Evolutionary conservation across 176 grass and related monocot species (phyloP).

Genomic region (Saccharum spontaneum): DNA sequence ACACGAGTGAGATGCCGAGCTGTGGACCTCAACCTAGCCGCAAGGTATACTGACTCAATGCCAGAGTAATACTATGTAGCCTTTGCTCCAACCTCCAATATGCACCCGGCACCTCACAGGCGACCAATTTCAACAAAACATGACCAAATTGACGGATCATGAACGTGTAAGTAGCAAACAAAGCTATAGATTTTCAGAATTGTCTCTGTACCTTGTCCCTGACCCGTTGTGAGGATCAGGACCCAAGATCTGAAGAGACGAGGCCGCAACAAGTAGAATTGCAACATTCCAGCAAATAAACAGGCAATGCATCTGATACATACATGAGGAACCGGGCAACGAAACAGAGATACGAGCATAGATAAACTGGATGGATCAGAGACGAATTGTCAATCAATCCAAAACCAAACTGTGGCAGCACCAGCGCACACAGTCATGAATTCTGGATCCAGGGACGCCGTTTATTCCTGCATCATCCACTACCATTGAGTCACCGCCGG

Average conservation of each 20-base stretch:
- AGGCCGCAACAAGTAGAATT: background rate
- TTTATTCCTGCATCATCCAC: slow-evolving; percentile 13
- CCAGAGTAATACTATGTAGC: too few species aligned
- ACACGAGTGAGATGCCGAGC: background rate
- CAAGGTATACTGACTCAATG: too few species aligned
- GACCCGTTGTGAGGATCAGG: background rate
- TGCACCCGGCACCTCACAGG: too few species aligned
- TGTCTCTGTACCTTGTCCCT: background rate
- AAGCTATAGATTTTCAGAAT: background rate
- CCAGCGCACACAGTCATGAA: background rate
- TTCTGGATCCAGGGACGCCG: background rate
- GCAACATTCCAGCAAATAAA: background rate
- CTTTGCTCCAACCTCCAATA: too few species aligned
- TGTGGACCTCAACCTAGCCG: too few species aligned
- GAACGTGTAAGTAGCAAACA: background rate
- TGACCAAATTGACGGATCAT: background rate
- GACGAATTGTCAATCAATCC: background rate
- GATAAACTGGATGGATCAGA: background rate
- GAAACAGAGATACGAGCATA: background rate
- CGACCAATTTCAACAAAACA: too few species aligned
- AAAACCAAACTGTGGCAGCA: background rate
- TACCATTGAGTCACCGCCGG: background rate
- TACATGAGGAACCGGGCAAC: background rate
- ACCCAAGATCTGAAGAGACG: background rate
- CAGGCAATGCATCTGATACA: background rate